Evolutionary conservation across 257 asterid species (phyloP).

Genomic region (Nicotiana sylvestris): DNA sequence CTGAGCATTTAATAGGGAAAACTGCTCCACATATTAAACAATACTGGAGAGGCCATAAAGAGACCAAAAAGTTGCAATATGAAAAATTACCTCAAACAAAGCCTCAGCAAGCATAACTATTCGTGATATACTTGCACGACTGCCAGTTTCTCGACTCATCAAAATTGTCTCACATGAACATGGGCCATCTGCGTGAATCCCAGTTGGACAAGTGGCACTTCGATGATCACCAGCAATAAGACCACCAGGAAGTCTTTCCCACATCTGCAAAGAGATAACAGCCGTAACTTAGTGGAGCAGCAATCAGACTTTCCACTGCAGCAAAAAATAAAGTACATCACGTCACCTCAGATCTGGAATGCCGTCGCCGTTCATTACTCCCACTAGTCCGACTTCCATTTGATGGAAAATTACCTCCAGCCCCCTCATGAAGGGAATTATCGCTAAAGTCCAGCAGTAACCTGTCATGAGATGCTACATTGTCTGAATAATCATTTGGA

Average conservation of each 20-base stretch:
- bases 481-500: conserved; percentile 48
- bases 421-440: conserved; percentile 44
- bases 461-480: conserved; percentile 48
- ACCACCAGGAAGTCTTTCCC: conserved; percentile 64
- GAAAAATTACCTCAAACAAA: conserved; percentile 72
- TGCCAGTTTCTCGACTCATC: conserved; percentile 43
- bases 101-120: conserved; percentile 96
- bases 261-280: conserved; percentile 39
- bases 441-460: conserved; percentile 58
- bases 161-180: conserved; percentile 71
- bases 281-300: conserved; percentile 7
- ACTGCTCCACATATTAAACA: not conserved
- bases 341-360: conserved; percentile 78
- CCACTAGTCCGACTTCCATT: conserved; percentile 35
- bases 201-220: conserved; percentile 58
- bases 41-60: not conserved
- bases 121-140: conserved; percentile 79
- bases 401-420: conserved; percentile 47
- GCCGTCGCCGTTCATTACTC: conserved; percentile 46
- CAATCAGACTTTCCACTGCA: not conserved
- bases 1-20: not conserved
- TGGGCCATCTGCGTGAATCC: conserved; percentile 66
- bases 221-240: conserved; percentile 39
- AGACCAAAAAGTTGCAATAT: not conserved
- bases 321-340: not conserved